A percentile compares a stretch with the other conserved stretches of the same genome.
These are phyloP conservation scores for Tylopilus felleus DNA, from an alignment of 768 basidiomycete species.

Conservation along the genomic window DNA sequence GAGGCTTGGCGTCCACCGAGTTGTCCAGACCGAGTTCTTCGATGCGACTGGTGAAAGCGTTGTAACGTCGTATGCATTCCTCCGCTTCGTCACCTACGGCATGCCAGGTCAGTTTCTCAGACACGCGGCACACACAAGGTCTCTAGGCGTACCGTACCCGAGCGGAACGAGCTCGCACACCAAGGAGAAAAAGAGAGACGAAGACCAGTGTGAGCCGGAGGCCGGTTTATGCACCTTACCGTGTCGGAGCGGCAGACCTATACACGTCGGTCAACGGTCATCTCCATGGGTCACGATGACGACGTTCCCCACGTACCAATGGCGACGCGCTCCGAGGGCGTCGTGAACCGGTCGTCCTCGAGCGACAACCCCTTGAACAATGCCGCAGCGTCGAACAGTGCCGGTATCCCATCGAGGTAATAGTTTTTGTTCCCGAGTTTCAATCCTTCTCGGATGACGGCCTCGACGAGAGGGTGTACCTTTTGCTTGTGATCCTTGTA, in stretches of 20 bases:
- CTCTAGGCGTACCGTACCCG: constrained; percentile 39
- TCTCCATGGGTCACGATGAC: not conserved
- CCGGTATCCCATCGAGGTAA: constrained; percentile 72
- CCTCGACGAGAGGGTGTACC: constrained; percentile 53
- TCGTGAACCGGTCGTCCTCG: constrained; percentile 33
- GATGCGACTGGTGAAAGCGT: constrained; percentile 56
- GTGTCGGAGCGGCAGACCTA: constrained; percentile 69
- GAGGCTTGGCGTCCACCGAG: constrained; percentile 63
- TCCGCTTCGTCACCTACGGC: constrained; percentile 43
- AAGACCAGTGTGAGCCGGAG: constrained; percentile 66
- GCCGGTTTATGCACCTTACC: constrained; percentile 59
- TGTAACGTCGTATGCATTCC: constrained; percentile 59
- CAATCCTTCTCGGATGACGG: constrained; percentile 76
- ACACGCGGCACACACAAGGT: not conserved
- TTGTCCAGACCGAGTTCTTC: constrained; percentile 58
- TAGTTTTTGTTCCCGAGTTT: constrained; percentile 80
- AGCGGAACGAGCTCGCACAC: constrained; percentile 62
- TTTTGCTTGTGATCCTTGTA: constrained; percentile 68
- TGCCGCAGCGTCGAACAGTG: constrained; percentile 53
- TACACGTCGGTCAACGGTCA: not conserved
- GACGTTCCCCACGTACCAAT: constrained; percentile 45
- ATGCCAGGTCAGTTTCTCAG: not conserved
- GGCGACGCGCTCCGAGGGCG: constrained; percentile 49
- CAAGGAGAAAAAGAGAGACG: constrained; percentile 70
- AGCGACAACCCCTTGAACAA: constrained; percentile 36